Base-by-base conservation (phyloP, 768 basidiomycete species). In the Fistulinella prunicolor region DNA sequence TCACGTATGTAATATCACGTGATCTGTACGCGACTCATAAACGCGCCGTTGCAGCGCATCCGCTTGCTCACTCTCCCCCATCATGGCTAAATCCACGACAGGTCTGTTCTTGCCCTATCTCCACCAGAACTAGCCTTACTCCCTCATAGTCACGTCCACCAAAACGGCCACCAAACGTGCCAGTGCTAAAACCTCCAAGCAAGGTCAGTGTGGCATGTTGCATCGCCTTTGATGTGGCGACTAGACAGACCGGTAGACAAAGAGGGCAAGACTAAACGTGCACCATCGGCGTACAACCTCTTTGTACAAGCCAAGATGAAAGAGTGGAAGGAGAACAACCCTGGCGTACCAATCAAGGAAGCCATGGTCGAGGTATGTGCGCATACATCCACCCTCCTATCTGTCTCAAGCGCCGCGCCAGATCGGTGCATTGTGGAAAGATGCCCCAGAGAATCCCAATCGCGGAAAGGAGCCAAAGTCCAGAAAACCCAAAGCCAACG, bases 391-490 rank as follows among this genome's bases (percentile, higher is more conserved):
- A 19, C 21, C 29, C 13, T 42, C 26, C 13, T 14, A 9, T 38
- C 10, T n/a, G 13, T 42, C 52, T 58, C 45, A 63, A 34, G 6
- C 22, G 20, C 30, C 17, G 2, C 32, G 16, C 1, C 53, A 85
- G 83, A 80, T 85, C 51, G 81, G 75, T 6, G 67, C 61, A 1
- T 46, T 79, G 46, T 84, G 83, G 83, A 73, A 68, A 38, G 73
- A 81, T 47, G 73, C 82, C 0, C 79, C 79, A 1, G 81, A 82
- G 58, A 85, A 85, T 58, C 82, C 83, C 1, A 83, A 81, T 50
- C 76, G 80, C 21, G 82, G 81, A 17, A 73, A 79, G 49, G 75
- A 73, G 16, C 59, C 71, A 26, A 79, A 76, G 51, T 17, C 73
- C n/a, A 72, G 65, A 39, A 78, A 76, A 38, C 55, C 77, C 20